These are phyloP conservation scores for Artemisia annua DNA, from an alignment of 129 eudicot species.

Conservation along the genomic window DNA sequence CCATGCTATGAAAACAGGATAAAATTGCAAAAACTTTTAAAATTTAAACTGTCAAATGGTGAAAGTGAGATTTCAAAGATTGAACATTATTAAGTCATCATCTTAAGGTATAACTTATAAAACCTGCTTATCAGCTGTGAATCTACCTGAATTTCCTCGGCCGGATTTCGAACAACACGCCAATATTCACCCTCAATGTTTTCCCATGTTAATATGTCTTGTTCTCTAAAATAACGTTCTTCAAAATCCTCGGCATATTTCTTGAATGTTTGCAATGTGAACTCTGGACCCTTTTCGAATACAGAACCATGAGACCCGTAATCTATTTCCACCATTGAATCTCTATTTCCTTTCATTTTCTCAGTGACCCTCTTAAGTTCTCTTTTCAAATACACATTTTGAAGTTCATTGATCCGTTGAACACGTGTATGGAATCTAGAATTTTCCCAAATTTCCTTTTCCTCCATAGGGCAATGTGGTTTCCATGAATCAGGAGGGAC, in stretches of 20 bases:
- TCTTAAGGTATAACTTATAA: too few relatives aligned
- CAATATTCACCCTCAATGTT: conserved; percentile 83
- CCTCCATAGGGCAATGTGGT: conserved; percentile 52
- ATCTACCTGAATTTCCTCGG: conserved; percentile 75
- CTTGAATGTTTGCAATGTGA: conserved; percentile 58
- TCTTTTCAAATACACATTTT: conserved; percentile 39
- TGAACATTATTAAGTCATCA: too few relatives aligned
- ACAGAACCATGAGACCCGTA: conserved; percentile 31
- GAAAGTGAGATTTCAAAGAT: too few relatives aligned
- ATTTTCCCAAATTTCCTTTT: conserved; percentile 38
- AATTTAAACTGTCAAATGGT: too few relatives aligned
- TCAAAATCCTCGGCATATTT: conserved; percentile 64
- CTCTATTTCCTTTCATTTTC: conserved; percentile 20
- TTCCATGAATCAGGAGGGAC: conserved; percentile 89
- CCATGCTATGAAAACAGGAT: too few relatives aligned
- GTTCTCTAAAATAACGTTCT: conserved; percentile 46
- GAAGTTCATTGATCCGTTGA: conserved; percentile 60
- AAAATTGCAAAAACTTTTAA: too few relatives aligned
- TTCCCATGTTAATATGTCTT: conserved; percentile 32
- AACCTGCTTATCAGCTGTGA: background rate
- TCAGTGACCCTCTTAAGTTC: conserved; percentile 30
- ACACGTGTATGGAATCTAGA: conserved; percentile 43
- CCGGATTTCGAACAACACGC: conserved; percentile 79
- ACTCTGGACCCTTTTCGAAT: conserved; percentile 56
- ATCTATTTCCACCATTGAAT: too few relatives aligned